Evolutionary conservation across 768 basidiomycete genomes (phyloP), one percentile per base, ranked within the genome.

Genomic region (Hericium erinaceus): DNA sequence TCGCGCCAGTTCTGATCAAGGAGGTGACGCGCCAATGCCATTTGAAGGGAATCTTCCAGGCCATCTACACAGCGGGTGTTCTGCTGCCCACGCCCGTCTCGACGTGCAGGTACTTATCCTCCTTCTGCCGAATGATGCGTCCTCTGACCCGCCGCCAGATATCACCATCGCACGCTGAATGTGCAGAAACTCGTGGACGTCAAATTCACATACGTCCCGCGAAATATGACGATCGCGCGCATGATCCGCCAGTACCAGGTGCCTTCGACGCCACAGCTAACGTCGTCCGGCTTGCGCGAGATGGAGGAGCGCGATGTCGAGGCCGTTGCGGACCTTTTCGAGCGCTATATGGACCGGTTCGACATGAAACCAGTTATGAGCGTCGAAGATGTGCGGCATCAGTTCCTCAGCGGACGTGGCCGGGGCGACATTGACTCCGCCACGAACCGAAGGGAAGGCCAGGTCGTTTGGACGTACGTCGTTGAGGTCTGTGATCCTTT

Each of bases 381-480:
- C 50, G 68, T 82, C 51, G 89, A 89, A 4, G 97, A 99, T 70
- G 74, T 89, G 20, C 77, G 76, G 60, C 95, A 99, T 70, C 87
- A 92, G 61, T 85, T 98, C 70, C 72, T 94, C 65, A 92, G 91
- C 64, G 97, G 97, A 4, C 76, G 76, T 48, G 97, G 93, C 2
- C 72, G 68, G 20, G 80, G 83, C 57, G 76, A 71, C 40, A 65
- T 72, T 12, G 78, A 79, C 39, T 79, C 76, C 52, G 61, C 68
- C 52, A 69, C 60, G 70, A 80, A 67, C 65, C 66, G 85, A 66
- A 77, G 89, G 61, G 72, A 80, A 8, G 84, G 83, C 2, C 97
- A 98, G 68, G 95, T 98, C 28, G 86, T 89, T 2, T 99, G 95
- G 95, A 77, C 89, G 2, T 98, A 95, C 66, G 95, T 99, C 37